Evolutionary conservation across 2,329 filamentous ascomycete species (phyloP).

Genomic region (Sporothrix variecibatus): DNA sequence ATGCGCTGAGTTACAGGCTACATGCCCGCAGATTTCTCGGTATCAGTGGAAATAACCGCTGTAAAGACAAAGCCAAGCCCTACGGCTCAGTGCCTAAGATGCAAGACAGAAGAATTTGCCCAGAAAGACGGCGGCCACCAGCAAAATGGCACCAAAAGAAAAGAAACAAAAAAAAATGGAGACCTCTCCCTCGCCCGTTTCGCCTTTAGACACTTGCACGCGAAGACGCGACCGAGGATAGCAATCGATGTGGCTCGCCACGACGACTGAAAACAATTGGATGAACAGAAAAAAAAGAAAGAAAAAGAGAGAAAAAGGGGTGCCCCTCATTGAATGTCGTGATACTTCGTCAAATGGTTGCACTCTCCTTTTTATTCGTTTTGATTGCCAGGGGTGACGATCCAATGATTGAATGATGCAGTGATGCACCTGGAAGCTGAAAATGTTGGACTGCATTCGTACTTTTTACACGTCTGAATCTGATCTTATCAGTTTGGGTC

Average conservation of each 20-base stretch:
- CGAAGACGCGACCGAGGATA: slow-evolving; percentile 26
- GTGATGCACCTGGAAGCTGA: background rate
- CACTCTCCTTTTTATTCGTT: background rate
- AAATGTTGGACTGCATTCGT: background rate
- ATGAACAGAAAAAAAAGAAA: background rate
- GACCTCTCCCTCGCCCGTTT: slow-evolving; percentile 11
- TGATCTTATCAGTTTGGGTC: background rate
- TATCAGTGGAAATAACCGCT: background rate
- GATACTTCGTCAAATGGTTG: background rate
- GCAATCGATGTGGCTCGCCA: background rate
- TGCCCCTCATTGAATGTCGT: background rate
- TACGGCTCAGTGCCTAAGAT: background rate
- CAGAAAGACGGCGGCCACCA: background rate
- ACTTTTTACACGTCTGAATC: background rate
- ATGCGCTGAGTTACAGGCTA: background rate
- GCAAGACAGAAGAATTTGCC: background rate
- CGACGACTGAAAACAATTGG: background rate
- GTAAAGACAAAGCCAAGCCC: background rate
- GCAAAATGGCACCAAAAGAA: background rate
- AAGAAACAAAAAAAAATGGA: slow-evolving; percentile 6
- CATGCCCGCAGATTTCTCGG: background rate
- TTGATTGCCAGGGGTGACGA: background rate
- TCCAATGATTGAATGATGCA: background rate
- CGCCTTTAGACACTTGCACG: slow-evolving; percentile 17
- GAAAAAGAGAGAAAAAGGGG: background rate